Percentiles rank a stretch among this genome's conserved stretches.
These are phyloP conservation scores for Fusarium sp. DNA, from an alignment of 2,329 filamentous ascomycete species.

Conservation along the genomic window DNA sequence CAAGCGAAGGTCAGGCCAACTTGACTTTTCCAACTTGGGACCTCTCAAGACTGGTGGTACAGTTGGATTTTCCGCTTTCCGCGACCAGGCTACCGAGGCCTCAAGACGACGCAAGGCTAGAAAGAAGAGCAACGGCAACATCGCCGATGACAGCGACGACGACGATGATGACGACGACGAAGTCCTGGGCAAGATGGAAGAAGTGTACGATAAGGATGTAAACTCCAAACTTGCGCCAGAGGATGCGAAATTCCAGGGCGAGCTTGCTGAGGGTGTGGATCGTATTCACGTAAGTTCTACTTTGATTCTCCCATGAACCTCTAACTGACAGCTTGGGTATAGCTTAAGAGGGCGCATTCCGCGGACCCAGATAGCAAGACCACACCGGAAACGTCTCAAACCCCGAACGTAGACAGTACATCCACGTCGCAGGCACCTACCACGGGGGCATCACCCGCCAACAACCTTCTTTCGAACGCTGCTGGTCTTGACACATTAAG, in stretches of 20 bases:
- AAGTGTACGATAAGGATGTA: constrained; percentile 73
- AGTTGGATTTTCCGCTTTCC: constrained; percentile 90
- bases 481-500: constrained; percentile 49
- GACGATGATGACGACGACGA: constrained; percentile 77
- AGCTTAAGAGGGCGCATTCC: constrained; percentile 88
- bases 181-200: constrained; percentile 75
- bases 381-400: constrained; percentile 54
- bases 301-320: background rate
- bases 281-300: constrained; percentile 78
- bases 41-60: constrained; percentile 90
- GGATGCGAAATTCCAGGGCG: constrained; percentile 79
- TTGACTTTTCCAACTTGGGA: constrained; percentile 88
- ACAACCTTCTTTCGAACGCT: constrained; percentile 28
- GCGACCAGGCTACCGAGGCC: constrained; percentile 75
- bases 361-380: constrained; percentile 72
- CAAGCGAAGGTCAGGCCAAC: constrained; percentile 86
- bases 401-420: constrained; percentile 62
- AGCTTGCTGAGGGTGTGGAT: constrained; percentile 84
- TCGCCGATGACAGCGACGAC: constrained; percentile 81
- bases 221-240: constrained; percentile 75
- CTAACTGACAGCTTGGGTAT: constrained; percentile 37
- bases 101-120: constrained; percentile 69
- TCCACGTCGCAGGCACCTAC: constrained; percentile 47
- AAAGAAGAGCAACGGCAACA: constrained; percentile 77
- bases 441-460: constrained; percentile 33